Evolutionary conservation across 768 basidiomycete genomes (phyloP).

Genomic region (Chlorophyllum brunneum): DNA sequence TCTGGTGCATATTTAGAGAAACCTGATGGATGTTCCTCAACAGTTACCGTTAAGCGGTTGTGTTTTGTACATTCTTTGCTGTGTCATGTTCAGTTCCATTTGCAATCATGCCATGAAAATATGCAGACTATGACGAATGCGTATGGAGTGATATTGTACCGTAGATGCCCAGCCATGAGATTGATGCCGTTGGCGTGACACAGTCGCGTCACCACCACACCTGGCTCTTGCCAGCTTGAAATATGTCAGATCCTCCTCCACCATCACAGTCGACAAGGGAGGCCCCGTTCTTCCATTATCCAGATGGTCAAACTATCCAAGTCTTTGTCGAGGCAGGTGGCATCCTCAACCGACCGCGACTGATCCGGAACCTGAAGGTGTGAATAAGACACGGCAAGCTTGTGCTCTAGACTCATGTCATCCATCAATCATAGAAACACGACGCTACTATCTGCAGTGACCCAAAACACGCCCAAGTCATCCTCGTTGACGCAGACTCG

Average conservation of each 20-base stretch:
- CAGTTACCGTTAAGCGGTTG: constrained; percentile 74
- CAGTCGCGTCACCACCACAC: constrained; percentile 8
- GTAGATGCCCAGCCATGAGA: background rate
- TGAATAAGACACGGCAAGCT: background rate
- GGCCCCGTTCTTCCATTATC: constrained; percentile 32
- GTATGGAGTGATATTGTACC: constrained; percentile 1
- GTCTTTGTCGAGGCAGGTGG: constrained; percentile 59
- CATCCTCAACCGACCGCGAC: constrained; percentile 42
- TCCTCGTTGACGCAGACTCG: constrained; percentile 54
- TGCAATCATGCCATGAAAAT: constrained; percentile 30
- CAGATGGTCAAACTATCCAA: constrained; percentile 37
- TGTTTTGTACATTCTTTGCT: constrained; percentile 31
- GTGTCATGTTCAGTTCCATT: constrained; percentile 42
- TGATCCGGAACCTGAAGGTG: constrained; percentile 50
- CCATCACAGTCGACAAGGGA: constrained; percentile 7
- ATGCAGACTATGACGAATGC: constrained; percentile 18
- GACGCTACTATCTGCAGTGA: constrained; percentile 52
- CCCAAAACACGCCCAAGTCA: constrained; percentile 49
- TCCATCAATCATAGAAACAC: constrained; percentile 35
- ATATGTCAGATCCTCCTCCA: constrained; percentile 14
- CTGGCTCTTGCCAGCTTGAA: background rate
- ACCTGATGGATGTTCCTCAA: constrained; percentile 14
- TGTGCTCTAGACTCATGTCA: constrained; percentile 6
- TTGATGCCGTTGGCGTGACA: constrained; percentile 5
- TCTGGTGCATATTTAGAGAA: background rate